Evolutionary conservation across 139 green algal species (phyloP).

Genomic region (Parachlorella kessleri): DNA sequence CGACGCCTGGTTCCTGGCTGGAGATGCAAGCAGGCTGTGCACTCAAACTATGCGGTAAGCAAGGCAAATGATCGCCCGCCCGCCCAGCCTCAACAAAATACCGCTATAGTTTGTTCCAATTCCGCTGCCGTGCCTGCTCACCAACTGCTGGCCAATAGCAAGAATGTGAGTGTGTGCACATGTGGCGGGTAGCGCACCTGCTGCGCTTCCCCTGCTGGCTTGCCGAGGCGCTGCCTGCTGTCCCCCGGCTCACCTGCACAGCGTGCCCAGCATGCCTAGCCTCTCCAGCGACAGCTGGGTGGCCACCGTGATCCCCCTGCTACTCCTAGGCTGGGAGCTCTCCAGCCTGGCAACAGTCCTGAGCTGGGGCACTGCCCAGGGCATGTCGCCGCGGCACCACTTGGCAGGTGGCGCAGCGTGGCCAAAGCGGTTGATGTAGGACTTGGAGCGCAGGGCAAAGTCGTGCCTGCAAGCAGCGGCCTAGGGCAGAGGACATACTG

Average conservation of each 20-base stretch:
- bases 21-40: no score
- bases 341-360: neutral
- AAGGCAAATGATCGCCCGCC: no score
- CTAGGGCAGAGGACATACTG: neutral
- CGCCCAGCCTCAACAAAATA: no score
- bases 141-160: no score
- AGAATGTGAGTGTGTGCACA: no score
- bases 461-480: neutral
- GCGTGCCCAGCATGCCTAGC: slow-evolving; percentile 38
- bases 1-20: no score
- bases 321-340: neutral
- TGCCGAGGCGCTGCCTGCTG: no score
- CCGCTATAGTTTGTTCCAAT: no score
- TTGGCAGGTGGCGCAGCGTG: slow-evolving; percentile 4
- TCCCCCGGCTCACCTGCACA: slow-evolving; percentile 34
- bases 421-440: slow-evolving; percentile 23
- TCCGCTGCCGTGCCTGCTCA: no score
- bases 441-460: slow-evolving; percentile 2
- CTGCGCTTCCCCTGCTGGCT: no score
- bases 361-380: slow-evolving; percentile 32
- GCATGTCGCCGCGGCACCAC: slow-evolving; percentile 34
- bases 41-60: no score
- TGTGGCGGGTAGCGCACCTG: no score
- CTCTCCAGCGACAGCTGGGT: slow-evolving; percentile 44
- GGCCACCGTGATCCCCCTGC: slow-evolving; percentile 12